Base-by-base conservation (phyloP, 2,329 filamentous ascomycete genomes). In the Fusarium cyanostomum region DNA sequence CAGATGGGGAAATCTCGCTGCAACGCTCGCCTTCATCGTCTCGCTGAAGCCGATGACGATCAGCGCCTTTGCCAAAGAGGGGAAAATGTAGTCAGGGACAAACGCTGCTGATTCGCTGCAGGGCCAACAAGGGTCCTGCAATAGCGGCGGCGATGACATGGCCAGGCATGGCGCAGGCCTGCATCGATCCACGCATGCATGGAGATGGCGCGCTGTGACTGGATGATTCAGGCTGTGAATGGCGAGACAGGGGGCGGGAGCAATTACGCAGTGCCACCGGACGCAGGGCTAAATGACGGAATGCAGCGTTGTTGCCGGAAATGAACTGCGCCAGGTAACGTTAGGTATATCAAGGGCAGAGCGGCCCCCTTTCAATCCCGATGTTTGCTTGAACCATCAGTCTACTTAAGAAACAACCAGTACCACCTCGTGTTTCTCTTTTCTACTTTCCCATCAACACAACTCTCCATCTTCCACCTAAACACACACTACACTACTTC, bases 91-190 rank as follows among this genome's bases (percentile, higher is more conserved):
- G 21, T 21, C 21, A 21, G 21, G 21, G 21, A 21, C 21, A 6
- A 21, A 21, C 21, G 21, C 21, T 4, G 21, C 21, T 21, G 4
- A 21, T 21, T 21, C 4, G n/a, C n/a, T n/a, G 21, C 21, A 21
- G 21, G 21, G 21, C 4, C 21, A 21, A 6, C 21, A 34, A 8
- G 31, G 31, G 13, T 34, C 31, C 31, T n/a, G 31, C 12, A 30
- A 44, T 41, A 30, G 38, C 24, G 44, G 46, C 52, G 39, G 49
- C 55, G 46, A 66, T 66, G 63, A 66, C 63, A 66, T 56, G n/a
- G 13, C 39, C 33, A 4, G 48, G 27, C 28, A 63, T 39, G 63
- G 63, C 63, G 63, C 63, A 67, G 59, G 12, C 50, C 45, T 45
- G 30, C 30, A 46, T 9, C 16, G 61, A 64, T 64, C 61, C 18